Base-by-base conservation (phyloP, 352 stramenopile genomes). In the Peronospora belbahrii region DNA sequence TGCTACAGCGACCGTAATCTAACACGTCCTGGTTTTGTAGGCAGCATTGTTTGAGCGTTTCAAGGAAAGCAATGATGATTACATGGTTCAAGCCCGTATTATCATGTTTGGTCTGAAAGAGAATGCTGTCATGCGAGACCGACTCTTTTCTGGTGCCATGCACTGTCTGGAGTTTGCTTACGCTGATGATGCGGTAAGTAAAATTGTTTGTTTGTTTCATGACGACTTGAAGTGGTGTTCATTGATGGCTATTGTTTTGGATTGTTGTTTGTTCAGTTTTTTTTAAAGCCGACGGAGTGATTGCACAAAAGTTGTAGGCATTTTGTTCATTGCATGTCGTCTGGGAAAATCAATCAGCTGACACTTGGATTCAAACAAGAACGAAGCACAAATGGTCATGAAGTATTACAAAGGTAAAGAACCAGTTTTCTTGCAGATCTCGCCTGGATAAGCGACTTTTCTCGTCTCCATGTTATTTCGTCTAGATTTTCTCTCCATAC, bases 51-150 rank as follows among this genome's bases (percentile, higher is more conserved):
- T 83, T 53, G 81, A 89, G 43, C 77, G 81, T 8, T 89, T 86
- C 32, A 87, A 83, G 41, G 72, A 92, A 31, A 88, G 62, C 53
- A 80, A 73, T 34, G 74, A 74, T 9, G 75, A 89, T 40, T 92
- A 92, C 65, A 69, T 69, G 35, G 58, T 62, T 33, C 82, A 85
- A 56, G 71, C 81, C 22, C 77, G 81, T 9, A 76, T 78, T 44
- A 78, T 92, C 53, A 87, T 78, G 27, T 89, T 92, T 59, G 76
- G 75, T 4, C 54, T 92, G 17, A 82, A 85, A 52, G 66, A 74
- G 24, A 85, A 89, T 60, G 54, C 59, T 19, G 53, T 60, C 18
- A 70, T 86, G 45, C 71, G 69, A 15, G 65, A 85, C 24, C 73
- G 79, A 17, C 69, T 92, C 19, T 70, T 83, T 41, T 73, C 67